Evolutionary conservation across 2,329 filamentous ascomycete genomes (phyloP).

Genomic region (Calonectria pteridis): DNA sequence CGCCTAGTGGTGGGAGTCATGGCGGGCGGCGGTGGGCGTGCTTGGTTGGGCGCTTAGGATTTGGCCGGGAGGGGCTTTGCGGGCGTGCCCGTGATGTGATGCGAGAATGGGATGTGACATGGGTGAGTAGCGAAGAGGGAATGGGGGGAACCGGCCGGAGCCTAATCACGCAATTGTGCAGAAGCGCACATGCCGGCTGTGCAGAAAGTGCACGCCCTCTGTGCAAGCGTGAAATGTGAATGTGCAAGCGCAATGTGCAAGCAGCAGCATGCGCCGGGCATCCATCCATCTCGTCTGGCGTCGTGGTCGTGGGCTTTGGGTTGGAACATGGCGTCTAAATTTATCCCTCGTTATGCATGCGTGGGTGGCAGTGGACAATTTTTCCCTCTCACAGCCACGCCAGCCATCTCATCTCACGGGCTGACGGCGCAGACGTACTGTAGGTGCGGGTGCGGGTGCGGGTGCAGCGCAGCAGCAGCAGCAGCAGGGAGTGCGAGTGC

Average conservation of each 20-base stretch:
- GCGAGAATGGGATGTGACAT: constrained; percentile 6
- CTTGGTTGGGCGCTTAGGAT: constrained; percentile 13
- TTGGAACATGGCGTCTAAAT: neutral
- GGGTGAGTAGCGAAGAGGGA: neutral
- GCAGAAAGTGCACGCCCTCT: neutral
- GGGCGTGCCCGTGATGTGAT: neutral
- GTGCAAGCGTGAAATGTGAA: neutral
- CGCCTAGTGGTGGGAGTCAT: neutral
- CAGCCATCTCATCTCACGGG: constrained; percentile 12
- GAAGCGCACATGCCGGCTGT: neutral
- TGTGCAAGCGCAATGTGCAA: neutral
- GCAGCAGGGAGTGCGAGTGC: neutral
- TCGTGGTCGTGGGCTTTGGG: neutral
- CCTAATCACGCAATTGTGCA: constrained; percentile 7
- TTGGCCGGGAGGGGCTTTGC: neutral
- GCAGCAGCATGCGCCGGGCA: neutral
- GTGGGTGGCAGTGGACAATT: neutral
- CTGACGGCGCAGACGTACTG: constrained; percentile 21
- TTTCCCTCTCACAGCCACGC: constrained; percentile 4
- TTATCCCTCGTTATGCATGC: neutral
- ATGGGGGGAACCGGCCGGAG: neutral
- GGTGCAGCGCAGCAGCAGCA: neutral
- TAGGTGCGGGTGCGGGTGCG: neutral
- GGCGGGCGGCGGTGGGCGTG: neutral
- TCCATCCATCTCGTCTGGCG: neutral